Conservation (phyloP, 768 basidiomycete genomes). For the Lactarius trivialis region DNA sequence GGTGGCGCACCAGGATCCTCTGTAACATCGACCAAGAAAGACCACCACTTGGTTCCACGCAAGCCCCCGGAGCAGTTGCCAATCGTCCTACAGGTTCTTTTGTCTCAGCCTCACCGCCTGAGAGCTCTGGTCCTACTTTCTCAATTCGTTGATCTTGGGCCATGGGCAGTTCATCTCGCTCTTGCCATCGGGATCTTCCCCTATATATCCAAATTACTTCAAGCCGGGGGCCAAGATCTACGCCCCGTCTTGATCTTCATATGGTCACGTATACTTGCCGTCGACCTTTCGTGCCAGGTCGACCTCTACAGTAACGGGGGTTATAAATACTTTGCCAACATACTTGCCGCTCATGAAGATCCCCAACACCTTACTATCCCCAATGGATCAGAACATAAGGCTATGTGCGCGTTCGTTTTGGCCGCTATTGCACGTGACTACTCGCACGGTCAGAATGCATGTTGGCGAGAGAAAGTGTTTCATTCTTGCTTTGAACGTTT, state of each 20-base stretch:
- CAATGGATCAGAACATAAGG: slow-evolving; percentile 90
- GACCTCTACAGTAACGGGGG: slow-evolving; percentile 81
- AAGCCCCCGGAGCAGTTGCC: slow-evolving; percentile 96
- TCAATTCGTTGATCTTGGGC: slow-evolving; percentile 96
- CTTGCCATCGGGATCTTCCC: slow-evolving; percentile 97
- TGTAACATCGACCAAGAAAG: slow-evolving; percentile 16
- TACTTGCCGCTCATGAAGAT: slow-evolving; percentile 65
- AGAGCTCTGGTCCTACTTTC: slow-evolving; percentile 93
- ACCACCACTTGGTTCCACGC: slow-evolving; percentile 63
- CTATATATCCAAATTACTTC: slow-evolving; percentile 93
- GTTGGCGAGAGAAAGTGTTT: slow-evolving; percentile 75
- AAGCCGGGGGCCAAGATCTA: slow-evolving; percentile 92
- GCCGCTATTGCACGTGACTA: slow-evolving; percentile 86
- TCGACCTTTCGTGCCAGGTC: slow-evolving; percentile 88
- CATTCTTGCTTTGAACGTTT: slow-evolving; percentile 80
- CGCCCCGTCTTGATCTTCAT: slow-evolving; percentile 98
- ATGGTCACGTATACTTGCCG: slow-evolving; percentile 95
- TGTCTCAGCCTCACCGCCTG: slow-evolving; percentile 93
- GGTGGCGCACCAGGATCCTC: slow-evolving; percentile 10
- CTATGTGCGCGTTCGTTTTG: slow-evolving; percentile 98
- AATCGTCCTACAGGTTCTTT: slow-evolving; percentile 92
- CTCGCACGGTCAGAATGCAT: slow-evolving; percentile 79
- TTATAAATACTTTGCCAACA: slow-evolving; percentile 80
- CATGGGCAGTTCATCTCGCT: slow-evolving; percentile 97
- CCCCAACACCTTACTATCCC: slow-evolving; percentile 55